These are phyloP conservation scores for Sanghuangporus sanghuang DNA, from an alignment of 1,284 basidiomycete species.

Conservation along the genomic window DNA sequence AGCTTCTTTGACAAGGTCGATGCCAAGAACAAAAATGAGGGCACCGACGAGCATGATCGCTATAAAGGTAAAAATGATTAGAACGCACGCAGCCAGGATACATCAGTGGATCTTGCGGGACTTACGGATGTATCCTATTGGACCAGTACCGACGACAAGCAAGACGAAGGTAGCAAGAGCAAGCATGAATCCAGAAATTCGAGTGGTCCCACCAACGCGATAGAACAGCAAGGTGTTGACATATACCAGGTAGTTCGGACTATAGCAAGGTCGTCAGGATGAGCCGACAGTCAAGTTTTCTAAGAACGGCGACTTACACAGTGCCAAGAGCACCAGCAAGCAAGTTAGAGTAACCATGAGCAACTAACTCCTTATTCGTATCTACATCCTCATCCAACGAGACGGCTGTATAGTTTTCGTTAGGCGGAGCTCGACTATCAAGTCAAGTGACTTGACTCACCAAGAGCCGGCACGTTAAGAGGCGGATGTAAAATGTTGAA, in stretches of 20 bases:
- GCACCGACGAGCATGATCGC: constrained; percentile 88
- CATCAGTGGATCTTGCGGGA: constrained; percentile 19
- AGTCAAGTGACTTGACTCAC: constrained; percentile 31
- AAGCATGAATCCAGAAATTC: constrained; percentile 83
- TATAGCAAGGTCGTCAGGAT: constrained; percentile 24
- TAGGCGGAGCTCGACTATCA: not conserved
- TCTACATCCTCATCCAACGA: constrained; percentile 89
- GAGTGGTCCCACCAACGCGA: constrained; percentile 86
- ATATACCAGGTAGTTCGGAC: constrained; percentile 82
- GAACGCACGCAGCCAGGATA: not conserved
- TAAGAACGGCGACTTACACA: constrained; percentile 46
- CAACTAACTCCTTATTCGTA: constrained; percentile 90
- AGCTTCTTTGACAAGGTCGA: constrained; percentile 93
- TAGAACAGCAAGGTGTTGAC: constrained; percentile 94
- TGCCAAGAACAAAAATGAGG: constrained; percentile 91
- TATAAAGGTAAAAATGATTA: constrained; percentile 26
- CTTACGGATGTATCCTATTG: constrained; percentile 87
- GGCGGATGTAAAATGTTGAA: constrained; percentile 95
- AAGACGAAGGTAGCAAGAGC: constrained; percentile 72
- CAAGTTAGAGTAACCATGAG: constrained; percentile 90
- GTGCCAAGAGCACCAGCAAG: constrained; percentile 77
- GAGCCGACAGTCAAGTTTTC: not conserved
- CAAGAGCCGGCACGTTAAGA: constrained; percentile 88
- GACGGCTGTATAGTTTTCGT: constrained; percentile 49
- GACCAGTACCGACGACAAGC: constrained; percentile 77